Percentiles rank a stretch among this genome's conserved stretches.
These are phyloP conservation scores for Fomes fomentarius DNA, from an alignment of 1,284 basidiomycete genomes.

Conservation along the genomic window DNA sequence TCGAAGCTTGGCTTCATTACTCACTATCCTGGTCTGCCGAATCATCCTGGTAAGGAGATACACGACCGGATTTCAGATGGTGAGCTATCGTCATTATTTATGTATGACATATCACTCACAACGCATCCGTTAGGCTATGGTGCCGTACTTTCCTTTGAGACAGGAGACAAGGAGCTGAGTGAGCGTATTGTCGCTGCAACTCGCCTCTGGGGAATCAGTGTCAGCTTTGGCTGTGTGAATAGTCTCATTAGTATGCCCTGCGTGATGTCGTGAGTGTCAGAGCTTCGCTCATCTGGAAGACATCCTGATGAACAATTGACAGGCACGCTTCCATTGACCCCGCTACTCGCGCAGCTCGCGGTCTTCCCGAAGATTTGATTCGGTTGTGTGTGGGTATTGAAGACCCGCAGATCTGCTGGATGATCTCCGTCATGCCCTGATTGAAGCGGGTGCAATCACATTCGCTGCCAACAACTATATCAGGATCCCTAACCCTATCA, in stretches of 20 bases:
- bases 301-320: no score
- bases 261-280: slow-evolving; percentile 98
- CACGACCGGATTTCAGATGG: slow-evolving; percentile 91
- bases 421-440: slow-evolving; percentile 91
- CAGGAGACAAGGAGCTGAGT: slow-evolving; percentile 88
- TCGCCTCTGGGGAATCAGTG: slow-evolving; percentile 95
- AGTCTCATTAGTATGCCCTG: slow-evolving; percentile 99
- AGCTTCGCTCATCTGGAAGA: no score
- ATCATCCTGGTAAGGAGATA: slow-evolving; percentile 85
- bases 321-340: slow-evolving; percentile 98
- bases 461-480: slow-evolving; percentile 50
- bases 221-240: slow-evolving; percentile 98
- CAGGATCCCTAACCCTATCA: slow-evolving; percentile 51
- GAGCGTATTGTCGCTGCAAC: slow-evolving; percentile 94
- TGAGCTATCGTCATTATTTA: slow-evolving; percentile 3
- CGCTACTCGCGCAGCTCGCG: slow-evolving; percentile 88
- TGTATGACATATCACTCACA: not conserved
- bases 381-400: slow-evolving; percentile 99
- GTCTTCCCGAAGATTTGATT: slow-evolving; percentile 96
- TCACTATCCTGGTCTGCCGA: slow-evolving; percentile 89
- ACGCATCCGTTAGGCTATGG: slow-evolving; percentile 54
- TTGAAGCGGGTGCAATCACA: slow-evolving; percentile 89
- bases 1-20: slow-evolving; percentile 89
- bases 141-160: slow-evolving; percentile 94
- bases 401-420: slow-evolving; percentile 92